phyloP scores from a whole-genome alignment of 2,329 filamentous ascomycete species.

The Didymella pomorum region DNA sequence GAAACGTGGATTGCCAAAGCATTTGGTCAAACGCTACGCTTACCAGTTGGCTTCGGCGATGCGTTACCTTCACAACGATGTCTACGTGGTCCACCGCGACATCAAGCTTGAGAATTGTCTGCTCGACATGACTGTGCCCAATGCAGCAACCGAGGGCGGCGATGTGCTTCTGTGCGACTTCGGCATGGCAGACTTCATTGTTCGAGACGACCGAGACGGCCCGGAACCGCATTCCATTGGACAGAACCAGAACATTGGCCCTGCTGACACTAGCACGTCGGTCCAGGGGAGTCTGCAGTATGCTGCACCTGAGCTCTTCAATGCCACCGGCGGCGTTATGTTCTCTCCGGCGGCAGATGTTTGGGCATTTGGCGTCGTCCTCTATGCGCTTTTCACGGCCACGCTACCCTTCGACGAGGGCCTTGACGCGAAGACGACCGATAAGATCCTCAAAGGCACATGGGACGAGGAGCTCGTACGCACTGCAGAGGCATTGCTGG shows the following conservation, averaged over 20 bases:
- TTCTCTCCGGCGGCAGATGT: constrained; percentile 68
- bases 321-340: constrained; percentile 46
- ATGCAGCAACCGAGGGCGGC: constrained; percentile 60
- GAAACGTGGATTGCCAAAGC: constrained; percentile 56
- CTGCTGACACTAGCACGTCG: constrained; percentile 64
- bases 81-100: constrained; percentile 71
- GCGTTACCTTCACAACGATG: constrained; percentile 72
- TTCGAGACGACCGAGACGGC: constrained; percentile 60
- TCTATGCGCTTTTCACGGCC: constrained; percentile 68
- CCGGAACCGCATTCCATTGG: constrained; percentile 59
- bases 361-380: constrained; percentile 72
- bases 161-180: constrained; percentile 72
- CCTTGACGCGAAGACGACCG: constrained; percentile 65
- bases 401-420: constrained; percentile 68
- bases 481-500: constrained; percentile 51
- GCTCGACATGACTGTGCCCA: constrained; percentile 61
- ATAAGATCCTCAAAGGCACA: constrained; percentile 66
- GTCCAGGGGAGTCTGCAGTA: constrained; percentile 68
- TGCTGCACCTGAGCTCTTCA: constrained; percentile 60
- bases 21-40: constrained; percentile 66
- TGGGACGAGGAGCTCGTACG: constrained; percentile 64
- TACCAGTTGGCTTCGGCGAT: constrained; percentile 71
- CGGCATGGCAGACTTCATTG: constrained; percentile 73
- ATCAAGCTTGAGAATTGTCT: constrained; percentile 75
- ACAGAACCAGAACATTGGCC: constrained; percentile 58